Base-by-base conservation (phyloP, 2,329 filamentous ascomycete species). In the Beauveria caledonica region DNA sequence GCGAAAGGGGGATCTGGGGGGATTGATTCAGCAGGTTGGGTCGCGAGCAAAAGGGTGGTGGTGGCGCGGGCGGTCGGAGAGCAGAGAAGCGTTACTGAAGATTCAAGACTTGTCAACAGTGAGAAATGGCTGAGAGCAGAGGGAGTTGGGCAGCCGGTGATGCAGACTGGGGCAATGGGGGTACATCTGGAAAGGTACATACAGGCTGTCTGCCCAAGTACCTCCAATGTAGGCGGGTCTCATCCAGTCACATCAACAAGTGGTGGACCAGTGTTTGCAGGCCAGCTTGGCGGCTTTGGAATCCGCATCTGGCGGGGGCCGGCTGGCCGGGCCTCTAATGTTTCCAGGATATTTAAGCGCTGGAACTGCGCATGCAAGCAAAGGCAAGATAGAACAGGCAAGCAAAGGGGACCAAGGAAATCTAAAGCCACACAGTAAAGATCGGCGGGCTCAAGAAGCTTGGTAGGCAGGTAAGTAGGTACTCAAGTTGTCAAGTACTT, bases 11-110 rank as follows among this genome's bases (percentile, higher is more conserved):
- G 21, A 21, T n/a, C 11, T 36, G 13, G 27, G 40, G 33, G 19
- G 21, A 11, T 19, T 13, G 25, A 29, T 17, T 45, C 10, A 17
- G 23, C 39, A 44, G 42, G 42, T 56, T 56, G 53, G 53, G 54
- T 57, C 19, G 54, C n/a, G 42, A 56, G 53, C 40, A 36, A 36
- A 42, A 15, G 25, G 39, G 17, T 44, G 52, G 23, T 44, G 27
- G 50, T 46, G 53, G 42, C 39, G 52, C 54, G 54, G 54, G 27
- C 29, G 42, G 54, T 57, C 54, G 54, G 54, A 57, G 23, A 36
- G 21, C 23, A 40, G n/a, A 29, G 51, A 56, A 39, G 53, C 27
- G 53, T 19, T 57, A 29, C n/a, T 39, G 53, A 45, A 33, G 42
- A 27, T 25, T 42, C 23, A 45, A 33, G 42, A 27, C 25, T 25